Conservation (phyloP, 768 basidiomycete genomes). For the Panus rudis region DNA sequence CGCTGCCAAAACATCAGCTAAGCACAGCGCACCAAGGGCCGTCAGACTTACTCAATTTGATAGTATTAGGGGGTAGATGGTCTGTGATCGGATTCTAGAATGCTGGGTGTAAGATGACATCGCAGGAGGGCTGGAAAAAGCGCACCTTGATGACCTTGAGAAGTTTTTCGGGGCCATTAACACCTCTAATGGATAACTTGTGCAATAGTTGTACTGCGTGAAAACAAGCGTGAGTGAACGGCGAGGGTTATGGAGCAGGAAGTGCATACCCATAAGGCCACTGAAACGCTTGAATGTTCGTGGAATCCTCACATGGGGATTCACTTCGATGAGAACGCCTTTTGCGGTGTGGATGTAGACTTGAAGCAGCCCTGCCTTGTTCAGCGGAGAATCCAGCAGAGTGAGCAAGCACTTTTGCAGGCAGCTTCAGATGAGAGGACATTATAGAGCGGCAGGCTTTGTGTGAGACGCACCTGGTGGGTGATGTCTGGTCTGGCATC, state of each 20-base stretch:
- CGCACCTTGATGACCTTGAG: slow-evolving; percentile 92
- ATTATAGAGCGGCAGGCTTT: neutral
- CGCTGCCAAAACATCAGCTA: slow-evolving; percentile 40
- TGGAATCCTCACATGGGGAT: slow-evolving; percentile 95
- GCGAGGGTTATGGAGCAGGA: neutral
- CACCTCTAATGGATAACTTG: slow-evolving; percentile 90
- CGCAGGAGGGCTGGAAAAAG: neutral
- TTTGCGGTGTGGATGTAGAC: slow-evolving; percentile 98
- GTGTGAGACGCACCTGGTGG: slow-evolving; percentile 68
- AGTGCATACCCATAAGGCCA: slow-evolving; percentile 81
- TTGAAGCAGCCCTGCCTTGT: slow-evolving; percentile 94
- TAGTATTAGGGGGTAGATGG: slow-evolving; percentile 90
- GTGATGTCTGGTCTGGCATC: slow-evolving; percentile 99
- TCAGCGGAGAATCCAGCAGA: slow-evolving; percentile 92
- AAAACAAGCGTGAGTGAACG: slow-evolving; percentile 1
- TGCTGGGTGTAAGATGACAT: slow-evolving; percentile 2
- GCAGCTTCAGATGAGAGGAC: neutral
- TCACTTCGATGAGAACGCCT: slow-evolving; percentile 95
- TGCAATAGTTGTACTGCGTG: slow-evolving; percentile 88
- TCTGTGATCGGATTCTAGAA: slow-evolving; percentile 86
- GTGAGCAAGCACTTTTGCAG: slow-evolving; percentile 83
- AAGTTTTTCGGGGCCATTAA: slow-evolving; percentile 94
- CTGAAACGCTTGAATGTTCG: slow-evolving; percentile 98
- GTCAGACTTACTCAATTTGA: slow-evolving; percentile 78
- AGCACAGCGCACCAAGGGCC: neutral